Percentiles rank a stretch among this genome's conserved stretches.
Conservation (phyloP, 225 moss, liverwort and hornwort genomes). For the Pseudoscleropodium purum region DNA sequence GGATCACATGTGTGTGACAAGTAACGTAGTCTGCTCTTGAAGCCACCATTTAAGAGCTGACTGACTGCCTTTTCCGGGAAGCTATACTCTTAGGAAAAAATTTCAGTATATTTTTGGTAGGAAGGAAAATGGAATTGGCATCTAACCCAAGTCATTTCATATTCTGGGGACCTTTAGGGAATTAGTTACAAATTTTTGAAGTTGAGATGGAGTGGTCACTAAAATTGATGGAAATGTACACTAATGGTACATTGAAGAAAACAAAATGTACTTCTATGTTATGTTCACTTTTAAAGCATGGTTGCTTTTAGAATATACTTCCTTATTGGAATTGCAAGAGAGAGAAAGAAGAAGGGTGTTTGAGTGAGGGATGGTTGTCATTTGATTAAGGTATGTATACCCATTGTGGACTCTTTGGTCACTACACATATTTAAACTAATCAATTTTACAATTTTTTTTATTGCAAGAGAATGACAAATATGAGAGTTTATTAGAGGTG, state of each 20-base stretch:
- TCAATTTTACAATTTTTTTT: background rate
- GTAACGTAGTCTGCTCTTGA: background rate
- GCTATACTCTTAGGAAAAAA: background rate
- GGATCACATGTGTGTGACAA: background rate
- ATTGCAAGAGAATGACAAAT: background rate
- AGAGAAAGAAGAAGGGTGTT: background rate
- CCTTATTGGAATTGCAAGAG: background rate
- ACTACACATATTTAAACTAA: rapidly evolving
- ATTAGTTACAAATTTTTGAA: background rate
- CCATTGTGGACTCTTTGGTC: background rate
- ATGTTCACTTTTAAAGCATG: background rate
- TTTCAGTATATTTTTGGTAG: rapidly evolving
- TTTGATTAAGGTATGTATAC: background rate
- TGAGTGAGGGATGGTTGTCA: background rate
- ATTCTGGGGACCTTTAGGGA: background rate
- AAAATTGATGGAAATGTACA: rapidly evolving
- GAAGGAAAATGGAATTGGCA: background rate
- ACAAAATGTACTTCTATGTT: background rate
- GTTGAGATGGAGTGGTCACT: rapidly evolving
- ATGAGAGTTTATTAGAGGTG: background rate
- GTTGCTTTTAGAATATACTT: rapidly evolving
- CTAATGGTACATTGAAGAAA: background rate
- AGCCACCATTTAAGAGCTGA: background rate
- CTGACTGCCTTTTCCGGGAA: background rate
- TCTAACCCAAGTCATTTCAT: background rate